Percentiles rank a stretch among this genome's conserved stretches.
Evolutionary conservation across 2,329 filamentous ascomycete species (phyloP).

Genomic region (Stemphylium beticola): DNA sequence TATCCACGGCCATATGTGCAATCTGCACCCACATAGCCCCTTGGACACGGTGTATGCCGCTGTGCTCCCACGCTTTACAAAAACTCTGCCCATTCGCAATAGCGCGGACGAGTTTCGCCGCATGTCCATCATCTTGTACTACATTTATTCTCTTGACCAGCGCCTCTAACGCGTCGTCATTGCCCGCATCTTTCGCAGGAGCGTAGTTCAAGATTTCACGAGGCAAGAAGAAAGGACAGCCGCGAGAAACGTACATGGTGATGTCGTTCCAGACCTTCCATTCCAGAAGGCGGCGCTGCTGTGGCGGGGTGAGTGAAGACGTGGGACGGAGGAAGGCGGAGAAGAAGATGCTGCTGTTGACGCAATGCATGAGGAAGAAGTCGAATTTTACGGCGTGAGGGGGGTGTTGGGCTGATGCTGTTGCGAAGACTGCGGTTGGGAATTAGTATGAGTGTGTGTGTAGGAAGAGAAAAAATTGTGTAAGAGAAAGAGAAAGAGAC

Average conservation of each 20-base stretch:
- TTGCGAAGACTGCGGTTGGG: constrained; percentile 56
- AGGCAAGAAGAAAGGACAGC: constrained; percentile 64
- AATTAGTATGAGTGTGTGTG: not conserved
- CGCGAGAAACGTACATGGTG: constrained; percentile 73
- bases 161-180: constrained; percentile 48
- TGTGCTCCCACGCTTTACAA: constrained; percentile 55
- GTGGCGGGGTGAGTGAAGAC: constrained; percentile 63
- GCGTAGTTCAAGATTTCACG: constrained; percentile 67
- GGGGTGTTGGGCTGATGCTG: constrained; percentile 67
- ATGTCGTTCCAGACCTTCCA: constrained; percentile 82
- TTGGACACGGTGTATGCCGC: constrained; percentile 57
- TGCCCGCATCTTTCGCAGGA: no score
- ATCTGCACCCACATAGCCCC: constrained; percentile 66
- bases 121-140: constrained; percentile 78
- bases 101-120: constrained; percentile 75
- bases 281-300: constrained; percentile 75
- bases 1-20: constrained; percentile 67
- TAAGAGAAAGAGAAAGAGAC: constrained; percentile 10
- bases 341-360: constrained; percentile 80
- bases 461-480: not conserved
- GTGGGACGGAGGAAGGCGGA: constrained; percentile 63
- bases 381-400: constrained; percentile 69
- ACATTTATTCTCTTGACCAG: constrained; percentile 55
- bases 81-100: constrained; percentile 67
- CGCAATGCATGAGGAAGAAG: constrained; percentile 81